A percentile compares a stretch with the other conserved stretches of the same genome.
Evolutionary conservation across 345 rosid species (phyloP).

Genomic region (Brassica rapa): DNA sequence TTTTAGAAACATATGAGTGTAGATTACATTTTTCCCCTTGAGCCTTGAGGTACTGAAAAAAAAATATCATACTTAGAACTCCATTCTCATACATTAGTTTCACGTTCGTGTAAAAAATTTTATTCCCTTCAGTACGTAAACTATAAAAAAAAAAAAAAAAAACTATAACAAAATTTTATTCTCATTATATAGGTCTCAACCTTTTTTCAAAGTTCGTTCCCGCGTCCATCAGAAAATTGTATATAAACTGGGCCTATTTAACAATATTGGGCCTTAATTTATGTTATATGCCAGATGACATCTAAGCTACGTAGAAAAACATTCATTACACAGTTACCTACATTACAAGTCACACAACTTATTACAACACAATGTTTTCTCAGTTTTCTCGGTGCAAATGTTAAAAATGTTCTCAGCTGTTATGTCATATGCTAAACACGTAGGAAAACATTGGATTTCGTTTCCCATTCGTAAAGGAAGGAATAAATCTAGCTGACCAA

Average conservation of each 20-base stretch:
- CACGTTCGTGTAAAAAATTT: background rate
- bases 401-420: too few relatives aligned
- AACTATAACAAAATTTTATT: background rate
- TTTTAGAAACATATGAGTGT: too few relatives aligned
- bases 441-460: background rate
- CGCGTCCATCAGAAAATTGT: background rate
- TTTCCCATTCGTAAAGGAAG: background rate
- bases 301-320: background rate
- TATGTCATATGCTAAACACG: background rate
- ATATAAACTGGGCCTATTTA: background rate
- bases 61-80: too few relatives aligned
- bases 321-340: background rate
- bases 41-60: too few relatives aligned
- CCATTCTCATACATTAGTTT: conserved; percentile 1
- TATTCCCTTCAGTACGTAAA: background rate
- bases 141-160: background rate
- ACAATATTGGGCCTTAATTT: background rate
- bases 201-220: background rate
- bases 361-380: background rate
- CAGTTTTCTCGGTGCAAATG: too few relatives aligned
- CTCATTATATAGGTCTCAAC: background rate
- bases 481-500: background rate
- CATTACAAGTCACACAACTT: background rate
- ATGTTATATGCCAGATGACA: background rate
- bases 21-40: too few relatives aligned